Conservation (phyloP, 2,329 filamentous ascomycete species). For the Hansfordia pulvinata region DNA sequence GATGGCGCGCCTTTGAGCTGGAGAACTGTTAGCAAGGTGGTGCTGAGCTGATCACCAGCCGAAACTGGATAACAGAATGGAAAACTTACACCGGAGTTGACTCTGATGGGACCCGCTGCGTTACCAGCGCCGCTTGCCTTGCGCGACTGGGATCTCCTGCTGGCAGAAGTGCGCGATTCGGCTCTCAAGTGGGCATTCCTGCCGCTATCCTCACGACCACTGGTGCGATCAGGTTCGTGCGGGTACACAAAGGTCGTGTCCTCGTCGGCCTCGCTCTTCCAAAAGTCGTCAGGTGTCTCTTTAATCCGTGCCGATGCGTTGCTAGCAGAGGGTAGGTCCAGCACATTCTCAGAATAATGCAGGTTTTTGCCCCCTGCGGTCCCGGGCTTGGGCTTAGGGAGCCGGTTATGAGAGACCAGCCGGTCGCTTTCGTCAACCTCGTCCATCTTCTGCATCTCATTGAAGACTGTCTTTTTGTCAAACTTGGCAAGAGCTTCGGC, state of each 20-base stretch:
- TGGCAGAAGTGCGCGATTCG: constrained; percentile 36
- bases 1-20: too few relatives aligned
- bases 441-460: constrained; percentile 82
- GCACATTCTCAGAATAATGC: constrained; percentile 82
- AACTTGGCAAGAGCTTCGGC: constrained; percentile 82
- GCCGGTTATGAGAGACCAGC: constrained; percentile 78
- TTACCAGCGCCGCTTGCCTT: constrained; percentile 33
- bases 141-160: constrained; percentile 39
- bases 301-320: constrained; percentile 18
- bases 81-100: constrained; percentile 30
- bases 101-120: constrained; percentile 26
- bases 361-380: constrained; percentile 78
- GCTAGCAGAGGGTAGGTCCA: constrained; percentile 41
- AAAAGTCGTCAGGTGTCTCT: constrained; percentile 37
- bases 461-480: constrained; percentile 84
- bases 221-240: constrained; percentile 28
- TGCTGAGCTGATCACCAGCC: too few relatives aligned
- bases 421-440: constrained; percentile 78
- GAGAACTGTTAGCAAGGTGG: constrained; percentile 16
- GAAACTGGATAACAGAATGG: too few relatives aligned
- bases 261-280: constrained; percentile 66
- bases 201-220: constrained; percentile 36
- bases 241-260: constrained; percentile 24
- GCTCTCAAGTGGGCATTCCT: constrained; percentile 33
- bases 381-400: constrained; percentile 46